Conservation (phyloP, 345 rosid species). For the Lenwebbia sp. region DNA sequence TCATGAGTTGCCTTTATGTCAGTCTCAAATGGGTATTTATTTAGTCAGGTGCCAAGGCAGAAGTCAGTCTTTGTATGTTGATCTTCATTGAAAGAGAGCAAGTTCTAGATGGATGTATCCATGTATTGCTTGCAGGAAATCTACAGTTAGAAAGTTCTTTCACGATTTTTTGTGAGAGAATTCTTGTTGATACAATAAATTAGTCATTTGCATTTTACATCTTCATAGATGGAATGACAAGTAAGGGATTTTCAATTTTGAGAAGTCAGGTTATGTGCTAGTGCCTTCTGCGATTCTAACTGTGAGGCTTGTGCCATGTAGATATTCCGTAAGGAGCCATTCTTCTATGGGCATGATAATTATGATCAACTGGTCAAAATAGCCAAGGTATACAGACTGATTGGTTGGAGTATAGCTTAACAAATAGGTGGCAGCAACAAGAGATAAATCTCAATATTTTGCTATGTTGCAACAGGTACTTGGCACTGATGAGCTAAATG, state of each 20-base stretch:
- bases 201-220: constrained; percentile 12
- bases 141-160: neutral
- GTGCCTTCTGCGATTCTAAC: constrained; percentile 12
- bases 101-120: neutral
- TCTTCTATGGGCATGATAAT: constrained; percentile 98
- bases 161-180: neutral
- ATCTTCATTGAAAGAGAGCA: neutral
- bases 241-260: neutral
- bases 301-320: constrained; percentile 26
- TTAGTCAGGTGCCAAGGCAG: neutral
- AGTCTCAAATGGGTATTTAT: neutral
- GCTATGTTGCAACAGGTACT: constrained; percentile 42
- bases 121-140: neutral
- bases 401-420: neutral
- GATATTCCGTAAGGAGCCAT: constrained; percentile 98
- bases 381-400: constrained; percentile 54
- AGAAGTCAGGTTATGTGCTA: constrained; percentile 2
- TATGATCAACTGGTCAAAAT: constrained; percentile 96
- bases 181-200: constrained; percentile 3
- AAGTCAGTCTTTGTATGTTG: neutral
- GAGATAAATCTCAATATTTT: neutral
- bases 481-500: constrained; percentile 85
- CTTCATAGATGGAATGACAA: constrained; percentile 12
- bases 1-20: neutral
- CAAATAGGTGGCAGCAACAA: neutral